Evolutionary conservation across 176 grass and related monocot genomes (phyloP).

Genomic region (Aegilops speltoides): DNA sequence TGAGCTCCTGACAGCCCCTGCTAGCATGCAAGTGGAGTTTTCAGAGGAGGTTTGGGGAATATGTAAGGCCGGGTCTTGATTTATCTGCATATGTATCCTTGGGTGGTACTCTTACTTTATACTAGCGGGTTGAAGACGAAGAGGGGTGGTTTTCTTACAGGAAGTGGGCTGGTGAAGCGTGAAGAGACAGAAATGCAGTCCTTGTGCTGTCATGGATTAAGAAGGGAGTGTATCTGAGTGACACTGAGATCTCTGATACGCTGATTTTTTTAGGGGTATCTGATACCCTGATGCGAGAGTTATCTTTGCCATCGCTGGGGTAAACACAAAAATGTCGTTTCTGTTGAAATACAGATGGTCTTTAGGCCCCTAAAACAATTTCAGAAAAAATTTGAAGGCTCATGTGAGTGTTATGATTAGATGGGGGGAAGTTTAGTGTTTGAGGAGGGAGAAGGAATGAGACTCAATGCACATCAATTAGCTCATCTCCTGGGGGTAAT

Average conservation of each 20-base stretch:
- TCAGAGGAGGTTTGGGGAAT: conserved; percentile 34
- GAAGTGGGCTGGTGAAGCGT: not conserved
- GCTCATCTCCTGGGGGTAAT: too few relatives aligned
- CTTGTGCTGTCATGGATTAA: conserved; percentile 27
- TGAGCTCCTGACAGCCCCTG: conserved; percentile 36
- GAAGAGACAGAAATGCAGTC: conserved; percentile 1
- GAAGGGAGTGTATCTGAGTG: conserved; percentile 23
- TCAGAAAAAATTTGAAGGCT: too few relatives aligned
- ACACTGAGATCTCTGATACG: conserved; percentile 20
- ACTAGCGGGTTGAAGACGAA: not conserved
- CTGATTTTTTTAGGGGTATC: not conserved
- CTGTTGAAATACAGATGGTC: too few relatives aligned
- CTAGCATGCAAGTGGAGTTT: conserved; percentile 42
- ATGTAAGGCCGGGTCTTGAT: conserved; percentile 31
- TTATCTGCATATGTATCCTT: conserved; percentile 10
- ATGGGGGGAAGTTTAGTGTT: too few relatives aligned
- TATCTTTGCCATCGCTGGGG: not conserved
- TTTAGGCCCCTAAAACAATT: too few relatives aligned
- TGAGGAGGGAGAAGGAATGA: too few relatives aligned
- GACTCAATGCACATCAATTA: too few relatives aligned
- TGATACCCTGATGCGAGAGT: not conserved
- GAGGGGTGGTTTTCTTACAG: not conserved
- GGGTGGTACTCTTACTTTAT: not conserved
- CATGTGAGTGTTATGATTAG: too few relatives aligned
- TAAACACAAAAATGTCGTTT: too few relatives aligned